phyloP scores from a whole-genome alignment of 805 yeast species.

The Kodamaea lidongshanica region DNA sequence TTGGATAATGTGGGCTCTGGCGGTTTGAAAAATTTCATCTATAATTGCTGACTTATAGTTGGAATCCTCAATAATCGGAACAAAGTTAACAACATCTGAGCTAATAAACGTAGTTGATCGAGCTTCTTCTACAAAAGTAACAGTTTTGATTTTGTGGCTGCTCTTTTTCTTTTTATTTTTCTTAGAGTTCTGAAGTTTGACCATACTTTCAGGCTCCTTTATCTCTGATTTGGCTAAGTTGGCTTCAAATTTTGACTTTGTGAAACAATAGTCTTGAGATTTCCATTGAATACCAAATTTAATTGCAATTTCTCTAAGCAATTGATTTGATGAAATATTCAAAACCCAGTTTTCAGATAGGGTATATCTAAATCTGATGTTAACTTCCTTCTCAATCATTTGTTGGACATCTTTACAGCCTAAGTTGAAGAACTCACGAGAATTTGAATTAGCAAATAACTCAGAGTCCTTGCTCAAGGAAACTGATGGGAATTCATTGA shows the following conservation, averaged over 20 bases:
- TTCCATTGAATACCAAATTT: conserved; percentile 87
- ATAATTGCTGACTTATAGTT: conserved; percentile 59
- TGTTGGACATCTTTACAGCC: conserved; percentile 41
- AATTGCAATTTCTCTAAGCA: conserved; percentile 65
- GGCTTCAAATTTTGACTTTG: conserved; percentile 29
- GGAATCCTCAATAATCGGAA: conserved; percentile 73
- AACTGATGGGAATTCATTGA: conserved; percentile 36
- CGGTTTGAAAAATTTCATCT: conserved; percentile 70
- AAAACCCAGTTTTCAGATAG: conserved; percentile 47
- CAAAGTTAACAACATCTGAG: conserved; percentile 60
- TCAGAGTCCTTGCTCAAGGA: conserved; percentile 36
- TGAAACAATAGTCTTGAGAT: conserved; percentile 44
- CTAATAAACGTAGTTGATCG: conserved; percentile 44
- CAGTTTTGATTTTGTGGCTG: conserved; percentile 4
- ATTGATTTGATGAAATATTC: conserved; percentile 33
- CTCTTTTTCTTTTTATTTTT: conserved; percentile 31
- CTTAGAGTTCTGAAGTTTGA: conserved; percentile 16
- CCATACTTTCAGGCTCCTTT: conserved; percentile 21
- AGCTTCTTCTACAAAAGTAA: conserved; percentile 8
- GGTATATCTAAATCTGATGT: conserved; percentile 55
- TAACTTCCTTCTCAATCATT: conserved; percentile 48
- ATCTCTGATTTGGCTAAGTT: conserved; percentile 12
- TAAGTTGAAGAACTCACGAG: conserved; percentile 38
- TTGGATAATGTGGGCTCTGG: conserved; percentile 36
- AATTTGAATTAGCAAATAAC: conserved; percentile 37